These are phyloP conservation scores for Mycena venus DNA, from an alignment of 768 basidiomycete genomes.

Conservation along the genomic window DNA sequence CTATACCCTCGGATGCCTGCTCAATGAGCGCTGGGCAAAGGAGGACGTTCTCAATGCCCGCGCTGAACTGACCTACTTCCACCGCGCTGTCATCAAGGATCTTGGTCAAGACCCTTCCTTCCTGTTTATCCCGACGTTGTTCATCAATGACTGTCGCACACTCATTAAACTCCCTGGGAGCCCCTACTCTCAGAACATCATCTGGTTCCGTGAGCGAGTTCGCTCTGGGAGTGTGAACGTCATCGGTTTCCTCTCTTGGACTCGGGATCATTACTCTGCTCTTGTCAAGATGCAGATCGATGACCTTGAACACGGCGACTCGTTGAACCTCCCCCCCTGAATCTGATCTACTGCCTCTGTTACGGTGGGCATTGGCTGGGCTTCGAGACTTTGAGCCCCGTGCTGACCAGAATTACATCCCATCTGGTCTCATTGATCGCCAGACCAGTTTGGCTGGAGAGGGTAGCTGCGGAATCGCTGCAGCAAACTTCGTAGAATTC, in stretches of 20 bases:
- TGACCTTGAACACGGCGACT: not conserved
- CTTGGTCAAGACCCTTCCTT: not conserved
- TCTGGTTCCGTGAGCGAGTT: not conserved
- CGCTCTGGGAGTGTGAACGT: not conserved
- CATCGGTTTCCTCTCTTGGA: not conserved
- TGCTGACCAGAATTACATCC: not conserved
- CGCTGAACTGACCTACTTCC: not conserved
- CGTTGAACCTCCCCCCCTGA: not conserved
- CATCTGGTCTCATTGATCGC: not conserved
- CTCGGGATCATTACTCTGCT: not conserved
- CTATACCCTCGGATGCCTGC: not conserved
- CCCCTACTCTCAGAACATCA: not conserved
- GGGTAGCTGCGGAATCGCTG: not conserved
- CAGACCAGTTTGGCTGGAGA: not conserved
- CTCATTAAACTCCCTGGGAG: not conserved
- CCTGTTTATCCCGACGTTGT: not conserved
- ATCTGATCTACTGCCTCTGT: not conserved
- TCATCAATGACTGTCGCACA: not conserved
- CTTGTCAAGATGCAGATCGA: not conserved
- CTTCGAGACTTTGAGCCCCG: not conserved
- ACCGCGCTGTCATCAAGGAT: not conserved
- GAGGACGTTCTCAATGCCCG: constrained; percentile 2
- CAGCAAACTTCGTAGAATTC: not conserved
- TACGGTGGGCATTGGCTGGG: not conserved
- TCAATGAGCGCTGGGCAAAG: not conserved